phyloP scores from a whole-genome alignment of 73 alveolate genomes.

The Paramecium pentaurelia region DNA sequence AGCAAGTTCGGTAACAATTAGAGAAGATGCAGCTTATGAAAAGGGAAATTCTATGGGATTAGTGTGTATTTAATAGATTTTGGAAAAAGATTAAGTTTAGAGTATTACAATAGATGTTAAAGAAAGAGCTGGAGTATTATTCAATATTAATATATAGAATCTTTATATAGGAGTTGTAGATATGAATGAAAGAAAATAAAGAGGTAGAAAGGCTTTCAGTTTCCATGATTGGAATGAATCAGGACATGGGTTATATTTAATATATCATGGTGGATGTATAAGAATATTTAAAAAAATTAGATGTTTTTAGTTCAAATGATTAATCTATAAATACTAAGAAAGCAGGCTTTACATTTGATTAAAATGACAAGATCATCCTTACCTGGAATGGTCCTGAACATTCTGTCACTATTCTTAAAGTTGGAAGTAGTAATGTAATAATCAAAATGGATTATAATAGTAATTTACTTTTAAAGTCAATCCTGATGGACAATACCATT shows the following conservation, averaged over 20 bases:
- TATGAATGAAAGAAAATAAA: constrained; percentile 9
- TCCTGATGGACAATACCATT: constrained; percentile 24
- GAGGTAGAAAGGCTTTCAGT: not conserved
- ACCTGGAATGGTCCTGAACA: constrained; percentile 35
- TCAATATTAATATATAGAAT: not conserved
- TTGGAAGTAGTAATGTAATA: constrained; percentile 19
- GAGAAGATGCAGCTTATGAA: constrained; percentile 6
- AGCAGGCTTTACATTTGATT: not conserved
- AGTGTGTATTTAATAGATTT: not conserved
- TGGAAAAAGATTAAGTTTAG: constrained; percentile 21
- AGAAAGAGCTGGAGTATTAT: constrained; percentile 32
- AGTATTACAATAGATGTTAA: not conserved
- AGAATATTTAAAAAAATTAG: not conserved
- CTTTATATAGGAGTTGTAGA: constrained; percentile 24
- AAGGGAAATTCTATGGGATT: constrained; percentile 32
- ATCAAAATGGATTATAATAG: not conserved
- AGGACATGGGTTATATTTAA: constrained; percentile 30
- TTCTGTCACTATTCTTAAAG: not conserved
- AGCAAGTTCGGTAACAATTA: not conserved
- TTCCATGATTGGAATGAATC: constrained; percentile 47
- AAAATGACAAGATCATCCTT: not conserved
- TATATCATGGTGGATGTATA: constrained; percentile 41
- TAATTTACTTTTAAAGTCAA: constrained; percentile 5
- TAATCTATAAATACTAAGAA: not conserved
- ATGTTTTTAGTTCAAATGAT: constrained; percentile 26